These are phyloP conservation scores for Trichomonascaceae sp. DNA, from an alignment of 1,139 yeast genomes.

Conservation along the genomic window DNA sequence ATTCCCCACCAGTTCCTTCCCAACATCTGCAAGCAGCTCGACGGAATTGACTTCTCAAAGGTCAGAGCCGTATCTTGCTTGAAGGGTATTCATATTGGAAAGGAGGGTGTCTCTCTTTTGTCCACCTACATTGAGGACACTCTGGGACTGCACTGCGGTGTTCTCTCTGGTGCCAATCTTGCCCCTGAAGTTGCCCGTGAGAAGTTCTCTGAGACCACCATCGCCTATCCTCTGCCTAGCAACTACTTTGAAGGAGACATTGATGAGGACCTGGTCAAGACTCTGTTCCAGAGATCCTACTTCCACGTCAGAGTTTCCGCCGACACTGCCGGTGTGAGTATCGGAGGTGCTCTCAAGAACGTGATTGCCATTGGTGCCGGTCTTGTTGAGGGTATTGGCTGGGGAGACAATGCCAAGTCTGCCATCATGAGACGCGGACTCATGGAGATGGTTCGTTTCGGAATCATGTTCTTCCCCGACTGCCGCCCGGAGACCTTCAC, in stretches of 20 bases:
- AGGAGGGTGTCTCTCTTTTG: slow-evolving; percentile 67
- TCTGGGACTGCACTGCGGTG: slow-evolving; percentile 84
- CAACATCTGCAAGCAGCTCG: slow-evolving; percentile 56
- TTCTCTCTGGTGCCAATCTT: slow-evolving; percentile 84
- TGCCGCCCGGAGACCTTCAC: slow-evolving; percentile 70
- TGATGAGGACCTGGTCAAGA: slow-evolving; percentile 52
- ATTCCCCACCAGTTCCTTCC: slow-evolving; percentile 89
- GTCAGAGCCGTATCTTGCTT: slow-evolving; percentile 85
- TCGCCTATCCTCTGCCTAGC: slow-evolving; percentile 65
- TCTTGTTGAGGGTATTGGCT: slow-evolving; percentile 87
- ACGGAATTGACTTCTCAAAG: slow-evolving; percentile 54
- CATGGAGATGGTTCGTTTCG: slow-evolving; percentile 76
- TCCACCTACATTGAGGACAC: slow-evolving; percentile 62
- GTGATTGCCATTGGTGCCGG: slow-evolving; percentile 91
- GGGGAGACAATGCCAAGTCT: slow-evolving; percentile 97
- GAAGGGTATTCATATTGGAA: slow-evolving; percentile 78
- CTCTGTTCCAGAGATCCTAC: slow-evolving; percentile 85
- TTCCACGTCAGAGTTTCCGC: slow-evolving; percentile 84
- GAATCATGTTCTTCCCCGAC: slow-evolving; percentile 57
- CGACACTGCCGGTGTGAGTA: slow-evolving; percentile 87
- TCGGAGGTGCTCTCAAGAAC: slow-evolving; percentile 92
- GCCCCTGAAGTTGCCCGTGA: slow-evolving; percentile 91
- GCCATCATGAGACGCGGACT: slow-evolving; percentile 92
- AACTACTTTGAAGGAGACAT: slow-evolving; percentile 65
- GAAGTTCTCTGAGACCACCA: slow-evolving; percentile 91